phyloP scores from a whole-genome alignment of 345 rosid species.

The Alliaria petiolata region DNA sequence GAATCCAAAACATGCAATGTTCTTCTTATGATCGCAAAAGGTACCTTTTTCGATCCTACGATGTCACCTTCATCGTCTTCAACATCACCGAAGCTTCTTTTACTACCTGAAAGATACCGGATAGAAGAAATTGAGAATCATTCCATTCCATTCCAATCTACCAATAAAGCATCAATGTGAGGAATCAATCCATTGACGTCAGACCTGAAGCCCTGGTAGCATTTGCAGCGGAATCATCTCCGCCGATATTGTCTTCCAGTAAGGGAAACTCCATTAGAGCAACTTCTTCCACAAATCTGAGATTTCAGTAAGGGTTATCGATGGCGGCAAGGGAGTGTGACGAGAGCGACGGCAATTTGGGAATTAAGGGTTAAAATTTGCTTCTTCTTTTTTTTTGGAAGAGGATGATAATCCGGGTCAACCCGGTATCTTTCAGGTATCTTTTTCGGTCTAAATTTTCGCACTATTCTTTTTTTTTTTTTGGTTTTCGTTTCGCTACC shows the following conservation, averaged over 20 bases:
- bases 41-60: conserved; percentile 73
- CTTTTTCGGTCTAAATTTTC: too few relatives aligned
- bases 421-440: background rate
- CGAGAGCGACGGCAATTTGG: conserved; percentile 1
- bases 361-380: conserved; percentile 16
- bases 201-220: conserved; percentile 53
- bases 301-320: background rate
- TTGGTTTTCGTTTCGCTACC: background rate
- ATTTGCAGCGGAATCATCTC: conserved; percentile 55
- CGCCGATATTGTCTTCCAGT: conserved; percentile 85
- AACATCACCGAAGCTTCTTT: conserved; percentile 75
- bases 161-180: background rate
- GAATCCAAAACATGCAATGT: background rate
- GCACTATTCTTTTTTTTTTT: too few relatives aligned
- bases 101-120: conserved; percentile 39
- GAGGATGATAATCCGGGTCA: background rate
- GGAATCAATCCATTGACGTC: background rate
- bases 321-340: background rate
- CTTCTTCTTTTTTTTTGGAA: background rate
- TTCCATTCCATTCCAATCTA: background rate
- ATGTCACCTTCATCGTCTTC: conserved; percentile 84
- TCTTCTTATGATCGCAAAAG: background rate
- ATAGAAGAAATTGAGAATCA: background rate
- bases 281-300: background rate
- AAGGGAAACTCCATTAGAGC: conserved; percentile 23